phyloP scores from a whole-genome alignment of 208 protist genomes.

The Trypanosoma melophagium region DNA sequence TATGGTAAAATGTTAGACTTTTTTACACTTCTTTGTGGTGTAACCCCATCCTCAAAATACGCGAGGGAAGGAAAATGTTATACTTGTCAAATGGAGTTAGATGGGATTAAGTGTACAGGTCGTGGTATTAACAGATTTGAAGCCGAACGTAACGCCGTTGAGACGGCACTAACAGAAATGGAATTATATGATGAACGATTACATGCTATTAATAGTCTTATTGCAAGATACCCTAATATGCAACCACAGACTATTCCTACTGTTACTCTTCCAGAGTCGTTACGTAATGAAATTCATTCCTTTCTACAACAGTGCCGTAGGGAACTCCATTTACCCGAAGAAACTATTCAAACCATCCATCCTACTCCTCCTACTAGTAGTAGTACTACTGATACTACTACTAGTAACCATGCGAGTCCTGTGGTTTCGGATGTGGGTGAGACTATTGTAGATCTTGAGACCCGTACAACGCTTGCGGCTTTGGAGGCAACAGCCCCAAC shows the following conservation, averaged over 20 bases:
- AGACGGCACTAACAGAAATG: slow-evolving; percentile 48
- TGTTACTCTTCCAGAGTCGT: slow-evolving; percentile 21
- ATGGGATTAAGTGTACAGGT: slow-evolving; percentile 49
- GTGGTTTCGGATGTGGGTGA: not conserved
- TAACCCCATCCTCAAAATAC: slow-evolving; percentile 30
- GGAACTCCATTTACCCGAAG: slow-evolving; percentile 8
- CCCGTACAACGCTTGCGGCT: slow-evolving; percentile 12
- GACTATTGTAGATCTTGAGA: slow-evolving; percentile 19
- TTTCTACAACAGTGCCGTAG: slow-evolving; percentile 17
- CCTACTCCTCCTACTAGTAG: too few species aligned
- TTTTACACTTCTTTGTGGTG: slow-evolving; percentile 42
- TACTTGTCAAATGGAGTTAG: slow-evolving; percentile 46
- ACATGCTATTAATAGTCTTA: slow-evolving; percentile 50
- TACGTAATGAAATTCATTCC: slow-evolving; percentile 31
- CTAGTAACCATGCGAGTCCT: too few species aligned
- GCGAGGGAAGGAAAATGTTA: slow-evolving; percentile 31
- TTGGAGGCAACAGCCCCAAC: too few species aligned
- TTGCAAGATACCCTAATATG: slow-evolving; percentile 46
- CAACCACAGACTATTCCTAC: slow-evolving; percentile 41
- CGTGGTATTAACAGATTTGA: slow-evolving; percentile 74
- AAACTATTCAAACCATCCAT: not conserved
- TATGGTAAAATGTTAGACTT: slow-evolving; percentile 44
- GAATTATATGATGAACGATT: slow-evolving; percentile 68
- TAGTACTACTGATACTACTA: too few species aligned
- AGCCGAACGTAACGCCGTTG: slow-evolving; percentile 59